Conservation (phyloP, 179 eudicot species). For the Camellia oleifera region DNA sequence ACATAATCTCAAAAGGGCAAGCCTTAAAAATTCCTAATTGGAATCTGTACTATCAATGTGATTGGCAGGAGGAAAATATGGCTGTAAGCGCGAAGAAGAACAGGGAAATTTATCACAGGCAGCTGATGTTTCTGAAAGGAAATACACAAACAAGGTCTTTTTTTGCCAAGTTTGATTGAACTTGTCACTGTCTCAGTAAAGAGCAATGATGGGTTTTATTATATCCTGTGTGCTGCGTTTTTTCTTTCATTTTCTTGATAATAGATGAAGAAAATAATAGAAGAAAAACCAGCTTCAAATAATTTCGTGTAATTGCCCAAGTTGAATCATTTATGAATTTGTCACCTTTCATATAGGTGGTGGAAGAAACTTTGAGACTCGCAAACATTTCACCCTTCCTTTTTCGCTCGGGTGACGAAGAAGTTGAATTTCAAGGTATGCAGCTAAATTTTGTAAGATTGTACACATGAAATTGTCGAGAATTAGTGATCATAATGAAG, state of each 20-base stretch:
- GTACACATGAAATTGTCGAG: too few relatives aligned
- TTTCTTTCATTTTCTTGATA: too few relatives aligned
- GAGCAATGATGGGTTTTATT: too few relatives aligned
- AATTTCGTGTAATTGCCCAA: neutral
- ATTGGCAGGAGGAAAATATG: slow-evolving; percentile 32
- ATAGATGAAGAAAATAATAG: too few relatives aligned
- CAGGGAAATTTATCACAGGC: slow-evolving; percentile 28
- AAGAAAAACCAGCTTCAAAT: too few relatives aligned
- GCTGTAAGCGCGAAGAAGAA: slow-evolving; percentile 3
- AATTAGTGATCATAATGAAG: neutral
- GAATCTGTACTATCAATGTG: neutral
- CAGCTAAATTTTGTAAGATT: neutral
- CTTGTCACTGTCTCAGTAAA: too few relatives aligned
- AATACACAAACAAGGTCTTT: slow-evolving; percentile 28
- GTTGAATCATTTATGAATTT: neutral
- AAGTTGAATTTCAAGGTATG: slow-evolving; percentile 37
- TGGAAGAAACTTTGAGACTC: slow-evolving; percentile 47
- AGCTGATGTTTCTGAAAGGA: slow-evolving; percentile 24
- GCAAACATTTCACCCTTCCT: slow-evolving; percentile 31
- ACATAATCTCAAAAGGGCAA: too few relatives aligned
- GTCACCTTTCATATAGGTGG: slow-evolving; percentile 26
- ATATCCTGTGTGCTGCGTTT: too few relatives aligned
- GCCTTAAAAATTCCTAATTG: neutral
- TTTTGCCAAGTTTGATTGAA: too few relatives aligned
- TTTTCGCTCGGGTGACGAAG: slow-evolving; percentile 30